These are phyloP conservation scores for Pseudodiploospora longispora DNA, from an alignment of 2,329 filamentous ascomycete species.

Conservation along the genomic window DNA sequence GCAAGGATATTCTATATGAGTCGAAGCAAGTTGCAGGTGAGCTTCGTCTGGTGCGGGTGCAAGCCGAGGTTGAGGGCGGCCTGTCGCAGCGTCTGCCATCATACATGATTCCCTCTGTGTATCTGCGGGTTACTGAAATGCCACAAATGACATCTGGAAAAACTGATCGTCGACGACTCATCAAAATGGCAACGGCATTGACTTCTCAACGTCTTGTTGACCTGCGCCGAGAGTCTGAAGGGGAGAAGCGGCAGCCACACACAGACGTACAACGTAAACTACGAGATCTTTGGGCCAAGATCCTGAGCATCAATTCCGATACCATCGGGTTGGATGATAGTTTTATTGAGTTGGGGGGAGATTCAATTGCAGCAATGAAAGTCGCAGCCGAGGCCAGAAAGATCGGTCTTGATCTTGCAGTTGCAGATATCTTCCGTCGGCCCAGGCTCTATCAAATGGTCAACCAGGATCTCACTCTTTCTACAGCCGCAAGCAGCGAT, in stretches of 20 bases:
- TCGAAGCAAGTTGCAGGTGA: no score
- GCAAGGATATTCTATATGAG: no score
- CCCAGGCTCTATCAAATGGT: neutral
- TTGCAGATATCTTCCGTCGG: conserved; percentile 5
- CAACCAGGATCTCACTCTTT: neutral
- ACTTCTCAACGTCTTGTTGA: neutral
- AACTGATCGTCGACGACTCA: neutral
- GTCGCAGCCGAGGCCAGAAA: conserved; percentile 18
- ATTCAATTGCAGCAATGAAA: conserved; percentile 41
- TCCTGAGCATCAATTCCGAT: conserved; percentile 23
- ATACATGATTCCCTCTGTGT: neutral
- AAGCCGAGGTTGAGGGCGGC: no score
- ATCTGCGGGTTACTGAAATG: neutral
- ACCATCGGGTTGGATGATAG: conserved; percentile 32
- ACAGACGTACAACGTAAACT: conserved; percentile 14
- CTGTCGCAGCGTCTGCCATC: neutral
- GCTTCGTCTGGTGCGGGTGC: no score
- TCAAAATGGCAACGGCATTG: neutral
- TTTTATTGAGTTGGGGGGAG: conserved; percentile 41
- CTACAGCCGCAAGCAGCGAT: neutral
- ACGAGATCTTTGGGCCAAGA: conserved; percentile 25
- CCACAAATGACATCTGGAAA: neutral
- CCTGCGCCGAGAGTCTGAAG: neutral
- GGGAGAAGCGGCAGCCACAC: conserved; percentile 1
- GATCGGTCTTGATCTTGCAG: neutral